Percentiles rank a stretch among this genome's conserved stretches.
phyloP scores from a whole-genome alignment of 495 filamentous ascomycete genomes.

The Aspergillus bertholletiae region DNA sequence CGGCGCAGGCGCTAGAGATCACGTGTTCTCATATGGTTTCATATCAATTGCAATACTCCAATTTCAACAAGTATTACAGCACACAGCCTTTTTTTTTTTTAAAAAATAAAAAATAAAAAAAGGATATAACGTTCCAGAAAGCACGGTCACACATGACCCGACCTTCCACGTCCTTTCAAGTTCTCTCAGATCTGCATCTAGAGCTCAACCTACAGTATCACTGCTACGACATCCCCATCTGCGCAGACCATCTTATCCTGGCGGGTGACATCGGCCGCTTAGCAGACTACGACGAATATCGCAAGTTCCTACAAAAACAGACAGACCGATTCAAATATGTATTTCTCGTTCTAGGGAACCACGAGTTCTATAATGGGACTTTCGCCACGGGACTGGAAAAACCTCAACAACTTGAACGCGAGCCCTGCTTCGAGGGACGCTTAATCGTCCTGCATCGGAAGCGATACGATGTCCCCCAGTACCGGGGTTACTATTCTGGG shows the following conservation, averaged over 20 bases:
- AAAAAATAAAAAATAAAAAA: too few species aligned
- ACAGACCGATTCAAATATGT: constrained; percentile 40
- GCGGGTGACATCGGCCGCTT: constrained; percentile 58
- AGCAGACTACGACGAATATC: constrained; percentile 48
- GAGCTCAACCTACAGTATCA: constrained; percentile 51
- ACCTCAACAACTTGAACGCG: constrained; percentile 40
- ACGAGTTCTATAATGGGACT: constrained; percentile 53
- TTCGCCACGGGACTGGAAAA: constrained; percentile 34
- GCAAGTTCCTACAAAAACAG: constrained; percentile 46
- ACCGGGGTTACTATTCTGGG: constrained; percentile 54
- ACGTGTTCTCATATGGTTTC: too few species aligned
- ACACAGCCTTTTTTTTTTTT: too few species aligned
- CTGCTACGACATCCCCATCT: constrained; percentile 42
- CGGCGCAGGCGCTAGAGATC: too few species aligned
- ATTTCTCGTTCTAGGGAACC: constrained; percentile 55
- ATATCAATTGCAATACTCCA: too few species aligned
- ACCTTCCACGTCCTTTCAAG: constrained; percentile 35
- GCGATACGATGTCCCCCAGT: constrained; percentile 37
- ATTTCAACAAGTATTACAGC: too few species aligned
- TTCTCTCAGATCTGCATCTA: constrained; percentile 58
- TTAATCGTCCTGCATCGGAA: constrained; percentile 45
- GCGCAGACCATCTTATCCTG: constrained; percentile 50
- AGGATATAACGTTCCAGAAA: constrained; percentile 13
- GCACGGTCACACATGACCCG: constrained; percentile 9
- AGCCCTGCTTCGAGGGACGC: constrained; percentile 38